phyloP scores from a whole-genome alignment of 257 asterid species.

The Perilla frutescens region DNA sequence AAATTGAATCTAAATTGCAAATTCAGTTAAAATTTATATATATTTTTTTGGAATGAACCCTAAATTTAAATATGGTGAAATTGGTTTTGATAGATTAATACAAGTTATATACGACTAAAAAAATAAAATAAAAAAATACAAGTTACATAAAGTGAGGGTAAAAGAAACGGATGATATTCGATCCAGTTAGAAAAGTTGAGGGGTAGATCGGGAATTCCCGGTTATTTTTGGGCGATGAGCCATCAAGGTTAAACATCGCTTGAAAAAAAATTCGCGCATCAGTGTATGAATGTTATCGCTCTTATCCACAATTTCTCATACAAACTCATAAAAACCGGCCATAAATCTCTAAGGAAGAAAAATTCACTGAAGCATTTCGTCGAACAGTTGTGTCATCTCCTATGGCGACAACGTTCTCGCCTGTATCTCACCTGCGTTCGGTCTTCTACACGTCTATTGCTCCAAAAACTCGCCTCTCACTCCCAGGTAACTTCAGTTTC shows the following conservation, averaged over 20 bases:
- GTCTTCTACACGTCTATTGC: conserved; percentile 48
- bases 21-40: no score
- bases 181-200: background rate
- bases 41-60: no score
- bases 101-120: background rate
- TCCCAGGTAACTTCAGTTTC: conserved; percentile 40
- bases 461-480: conserved; percentile 48
- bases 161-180: background rate
- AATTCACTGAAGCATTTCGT: conserved; percentile 36
- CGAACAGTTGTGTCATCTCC: conserved; percentile 40
- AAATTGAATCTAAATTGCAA: no score
- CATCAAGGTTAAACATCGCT: conserved; percentile 16
- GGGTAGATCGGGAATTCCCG: conserved; percentile 26
- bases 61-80: no score
- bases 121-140: no score
- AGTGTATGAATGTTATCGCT: conserved; percentile 36
- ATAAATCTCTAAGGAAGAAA: background rate
- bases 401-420: conserved; percentile 71
- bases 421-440: conserved; percentile 64
- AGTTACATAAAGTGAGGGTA: background rate
- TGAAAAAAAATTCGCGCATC: conserved; percentile 9
- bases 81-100: no score
- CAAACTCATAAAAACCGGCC: background rate
- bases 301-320: conserved; percentile 46
- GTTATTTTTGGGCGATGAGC: background rate